Evolutionary conservation across 495 filamentous ascomycete species (phyloP), one percentile per base, ranked within the genome.

Genomic region (Astrocystis sublimbata): DNA sequence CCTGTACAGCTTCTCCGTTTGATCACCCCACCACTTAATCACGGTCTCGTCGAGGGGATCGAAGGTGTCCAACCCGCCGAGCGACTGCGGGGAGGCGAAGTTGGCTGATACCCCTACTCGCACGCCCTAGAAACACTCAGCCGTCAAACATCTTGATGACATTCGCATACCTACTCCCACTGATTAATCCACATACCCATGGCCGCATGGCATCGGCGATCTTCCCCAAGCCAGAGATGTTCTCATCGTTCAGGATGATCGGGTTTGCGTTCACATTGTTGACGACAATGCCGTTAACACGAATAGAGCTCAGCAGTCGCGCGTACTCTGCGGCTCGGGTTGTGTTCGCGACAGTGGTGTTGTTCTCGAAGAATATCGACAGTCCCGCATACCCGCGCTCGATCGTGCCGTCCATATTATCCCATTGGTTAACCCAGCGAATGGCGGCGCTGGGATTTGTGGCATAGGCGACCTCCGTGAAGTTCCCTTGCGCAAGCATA

Each of bases 241-340:
- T 90, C 2, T 71, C 58, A 2, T 78, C 61, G 4, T 65, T 84
- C 45, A 91, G 74, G 5, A 88, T 72, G 0, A 75, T 77, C 1
- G 82, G 75, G 63, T 89, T 86, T 13, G 88, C 86, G 66, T 91
- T 91, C 63, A 90, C 88, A 56, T 91, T 90, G 74, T 91, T 91
- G 69, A 89, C 80, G 3, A 90, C 68, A 30, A 88, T 76, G 2
- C 76, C 87, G 61, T 91, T 91, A 67, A 90, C 73, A 24, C 83
- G 75, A 36, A 89, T 80, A 1, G 88, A 90, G n/a, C 88, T 80
- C 21, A 90, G 72, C 4, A 91, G 75, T 4, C 88, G 86, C 4
- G 85, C 88, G 68, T 90, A 90, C 67, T 89, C 77, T 1, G 75
- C 65, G 0, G 79, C 83, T 0, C 87, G 83, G 5, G 81, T 84